Conservation (phyloP, 163 green algal species). For the Scenedesmus sp. region DNA sequence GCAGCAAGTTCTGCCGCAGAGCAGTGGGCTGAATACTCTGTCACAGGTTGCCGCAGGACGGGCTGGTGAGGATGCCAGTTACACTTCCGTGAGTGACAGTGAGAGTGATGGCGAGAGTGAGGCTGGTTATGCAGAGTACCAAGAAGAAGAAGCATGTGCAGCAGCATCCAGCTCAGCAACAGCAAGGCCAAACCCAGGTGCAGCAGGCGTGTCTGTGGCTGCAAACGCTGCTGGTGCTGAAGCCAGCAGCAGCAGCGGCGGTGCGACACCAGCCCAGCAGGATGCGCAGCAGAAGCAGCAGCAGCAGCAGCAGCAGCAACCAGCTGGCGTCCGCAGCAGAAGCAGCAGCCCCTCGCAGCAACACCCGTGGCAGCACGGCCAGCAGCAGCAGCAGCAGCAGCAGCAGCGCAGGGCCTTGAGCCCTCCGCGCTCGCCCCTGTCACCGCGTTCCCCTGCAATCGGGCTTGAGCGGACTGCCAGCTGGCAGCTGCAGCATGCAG, state of each 20-base stretch:
- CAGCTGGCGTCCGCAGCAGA: not conserved
- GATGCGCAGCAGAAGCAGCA: not conserved
- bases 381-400: conserved; percentile 30
- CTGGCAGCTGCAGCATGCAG: conserved; percentile 38
- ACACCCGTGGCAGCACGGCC: too few species aligned
- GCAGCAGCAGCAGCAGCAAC: not conserved
- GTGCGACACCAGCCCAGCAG: not conserved
- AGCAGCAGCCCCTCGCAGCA: not conserved
- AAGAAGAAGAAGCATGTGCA: conserved; percentile 26
- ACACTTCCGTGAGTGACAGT: not conserved
- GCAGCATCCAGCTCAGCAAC: not conserved
- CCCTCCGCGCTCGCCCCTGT: conserved; percentile 4
- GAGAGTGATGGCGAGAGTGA: not conserved
- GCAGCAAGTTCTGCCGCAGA: not conserved
- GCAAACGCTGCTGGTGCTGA: not conserved
- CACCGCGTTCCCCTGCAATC: not conserved
- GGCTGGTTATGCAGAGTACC: not conserved
- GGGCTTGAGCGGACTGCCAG: conserved; percentile 27
- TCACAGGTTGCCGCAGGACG: not conserved
- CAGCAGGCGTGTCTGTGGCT: not conserved
- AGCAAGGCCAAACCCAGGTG: not conserved
- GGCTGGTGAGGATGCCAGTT: not conserved
- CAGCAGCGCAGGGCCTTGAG: not conserved
- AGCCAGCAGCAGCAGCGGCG: conserved; percentile 23
- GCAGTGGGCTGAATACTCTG: not conserved